Evolutionary conservation across 179 eudicot genomes (phyloP).

Genomic region (Spinacia oleracea): DNA sequence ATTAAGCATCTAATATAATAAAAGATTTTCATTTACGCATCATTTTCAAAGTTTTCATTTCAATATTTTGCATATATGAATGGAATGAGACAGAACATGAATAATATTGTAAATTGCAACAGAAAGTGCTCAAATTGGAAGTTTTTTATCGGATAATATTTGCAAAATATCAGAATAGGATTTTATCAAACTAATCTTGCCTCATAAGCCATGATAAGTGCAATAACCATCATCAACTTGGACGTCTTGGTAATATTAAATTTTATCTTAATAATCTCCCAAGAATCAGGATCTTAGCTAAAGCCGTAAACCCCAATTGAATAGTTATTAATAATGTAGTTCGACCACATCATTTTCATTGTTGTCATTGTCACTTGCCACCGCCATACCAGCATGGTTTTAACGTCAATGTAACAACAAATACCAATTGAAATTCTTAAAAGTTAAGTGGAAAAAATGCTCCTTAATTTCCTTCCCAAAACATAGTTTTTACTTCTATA

Average conservation of each 20-base stretch:
- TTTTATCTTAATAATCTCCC: conserved; percentile 8
- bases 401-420: conserved; percentile 18
- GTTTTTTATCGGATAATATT: too few relatives aligned
- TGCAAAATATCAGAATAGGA: background rate
- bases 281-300: conserved; percentile 19
- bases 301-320: conserved; percentile 13
- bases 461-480: background rate
- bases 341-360: conserved; percentile 24
- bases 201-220: background rate
- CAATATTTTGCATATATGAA: background rate
- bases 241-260: conserved; percentile 3
- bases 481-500: background rate
- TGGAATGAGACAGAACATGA: background rate
- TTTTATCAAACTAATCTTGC: background rate
- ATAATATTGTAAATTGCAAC: background rate
- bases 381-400: conserved; percentile 21
- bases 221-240: conserved; percentile 26
- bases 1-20: background rate
- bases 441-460: background rate
- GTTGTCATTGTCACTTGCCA: conserved; percentile 28
- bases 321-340: conserved; percentile 9
- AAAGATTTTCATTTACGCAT: background rate
- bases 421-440: conserved; percentile 4
- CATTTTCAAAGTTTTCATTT: background rate
- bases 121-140: conserved; percentile 12